phyloP scores from a whole-genome alignment of 805 yeast species.

The Lachancea meyersii region DNA sequence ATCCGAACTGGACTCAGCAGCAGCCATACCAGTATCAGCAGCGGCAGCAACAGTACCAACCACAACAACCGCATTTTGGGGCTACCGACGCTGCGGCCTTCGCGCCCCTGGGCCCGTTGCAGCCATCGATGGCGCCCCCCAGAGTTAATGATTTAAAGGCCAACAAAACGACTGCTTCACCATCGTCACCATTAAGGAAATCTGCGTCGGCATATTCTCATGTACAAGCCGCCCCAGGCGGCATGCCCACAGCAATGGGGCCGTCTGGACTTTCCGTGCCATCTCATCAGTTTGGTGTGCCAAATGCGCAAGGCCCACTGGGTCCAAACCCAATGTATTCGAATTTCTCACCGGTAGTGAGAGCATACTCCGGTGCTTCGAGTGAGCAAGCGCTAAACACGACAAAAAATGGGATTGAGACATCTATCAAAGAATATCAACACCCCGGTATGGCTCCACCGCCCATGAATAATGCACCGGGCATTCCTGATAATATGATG shows the following conservation, averaged over 20 bases:
- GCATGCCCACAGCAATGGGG: neutral
- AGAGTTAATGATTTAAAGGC: slow-evolving; percentile 1
- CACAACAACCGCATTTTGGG: neutral
- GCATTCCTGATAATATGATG: slow-evolving; percentile 2
- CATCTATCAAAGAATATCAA: slow-evolving; percentile 1
- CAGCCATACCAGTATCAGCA: slow-evolving; percentile 3
- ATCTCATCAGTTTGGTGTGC: neutral
- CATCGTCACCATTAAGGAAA: slow-evolving; percentile 2
- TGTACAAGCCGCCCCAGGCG: slow-evolving; percentile 1
- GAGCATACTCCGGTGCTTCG: neutral
- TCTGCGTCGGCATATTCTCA: neutral
- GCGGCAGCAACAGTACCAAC: slow-evolving; percentile 1
- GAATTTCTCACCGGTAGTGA: neutral
- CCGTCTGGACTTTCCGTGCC: neutral
- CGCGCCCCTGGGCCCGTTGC: neutral
- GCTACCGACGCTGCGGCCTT: neutral
- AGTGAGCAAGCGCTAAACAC: neutral
- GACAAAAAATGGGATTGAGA: neutral
- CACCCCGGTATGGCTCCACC: neutral
- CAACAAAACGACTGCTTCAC: neutral
- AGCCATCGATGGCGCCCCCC: slow-evolving; percentile 7
- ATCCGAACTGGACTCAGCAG: slow-evolving; percentile 2
- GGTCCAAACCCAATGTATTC: slow-evolving; percentile 2
- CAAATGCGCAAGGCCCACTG: neutral
- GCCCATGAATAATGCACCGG: neutral